These are phyloP conservation scores for Miscanthus lutarioriparius DNA, from an alignment of 176 grass and related monocot genomes.

Conservation along the genomic window DNA sequence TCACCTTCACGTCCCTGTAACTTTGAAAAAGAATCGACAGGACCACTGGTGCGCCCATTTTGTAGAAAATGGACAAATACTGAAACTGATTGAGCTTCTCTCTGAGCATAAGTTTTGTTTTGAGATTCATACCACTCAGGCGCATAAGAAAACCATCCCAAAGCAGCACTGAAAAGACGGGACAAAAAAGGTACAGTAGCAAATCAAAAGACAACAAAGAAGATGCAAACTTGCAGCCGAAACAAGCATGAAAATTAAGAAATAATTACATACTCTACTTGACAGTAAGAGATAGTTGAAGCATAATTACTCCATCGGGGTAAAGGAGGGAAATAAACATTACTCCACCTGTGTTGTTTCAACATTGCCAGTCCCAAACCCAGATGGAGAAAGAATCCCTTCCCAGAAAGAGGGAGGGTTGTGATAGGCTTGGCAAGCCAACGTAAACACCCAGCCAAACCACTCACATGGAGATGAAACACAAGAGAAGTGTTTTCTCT, in stretches of 20 bases:
- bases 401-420: not conserved
- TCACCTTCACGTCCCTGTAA: constrained; percentile 71
- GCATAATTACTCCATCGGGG: not conserved
- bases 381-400: not conserved
- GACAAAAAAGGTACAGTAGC: constrained; percentile 29
- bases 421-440: not conserved
- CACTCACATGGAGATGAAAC: not conserved
- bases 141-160: constrained; percentile 98
- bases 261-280: not conserved
- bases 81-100: constrained; percentile 96
- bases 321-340: not conserved
- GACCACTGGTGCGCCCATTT: constrained; percentile 55
- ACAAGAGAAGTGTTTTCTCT: not conserved
- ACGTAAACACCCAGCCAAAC: not conserved
- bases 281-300: constrained; percentile 10
- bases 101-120: constrained; percentile 86
- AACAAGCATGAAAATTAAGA: constrained; percentile 14
- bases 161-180: constrained; percentile 67
- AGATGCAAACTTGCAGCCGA: constrained; percentile 17
- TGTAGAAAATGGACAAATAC: constrained; percentile 86
- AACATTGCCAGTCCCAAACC: not conserved
- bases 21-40: constrained; percentile 60
- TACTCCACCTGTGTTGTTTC: not conserved
- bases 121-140: constrained; percentile 92
- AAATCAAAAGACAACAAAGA: constrained; percentile 27